A percentile compares a stretch with the other conserved stretches of the same genome.
These are phyloP conservation scores for Phytopythium aichiense DNA, from an alignment of 352 stramenopile species.

Conservation along the genomic window DNA sequence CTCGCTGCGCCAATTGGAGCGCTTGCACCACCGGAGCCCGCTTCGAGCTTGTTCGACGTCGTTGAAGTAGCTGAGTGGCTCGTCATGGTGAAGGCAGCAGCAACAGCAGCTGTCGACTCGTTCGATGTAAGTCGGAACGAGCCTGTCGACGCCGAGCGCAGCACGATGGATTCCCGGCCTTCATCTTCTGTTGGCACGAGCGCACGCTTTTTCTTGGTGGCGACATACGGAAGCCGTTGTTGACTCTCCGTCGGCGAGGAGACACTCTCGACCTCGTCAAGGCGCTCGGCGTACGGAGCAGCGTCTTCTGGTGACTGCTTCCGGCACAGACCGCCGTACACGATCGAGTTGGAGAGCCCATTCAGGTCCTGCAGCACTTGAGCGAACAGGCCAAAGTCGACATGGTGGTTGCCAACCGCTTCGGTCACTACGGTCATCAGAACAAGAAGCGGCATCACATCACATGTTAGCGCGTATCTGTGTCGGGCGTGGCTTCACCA, in stretches of 20 bases:
- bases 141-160: constrained; percentile 5
- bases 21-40: neutral
- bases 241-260: constrained; percentile 41
- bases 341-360: constrained; percentile 66
- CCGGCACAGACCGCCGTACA: constrained; percentile 65
- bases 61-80: neutral
- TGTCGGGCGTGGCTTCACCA: neutral
- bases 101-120: neutral
- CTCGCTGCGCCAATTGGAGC: too few relatives aligned
- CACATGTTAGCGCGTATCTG: neutral
- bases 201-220: constrained; percentile 22
- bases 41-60: neutral
- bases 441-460: neutral
- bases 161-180: constrained; percentile 5
- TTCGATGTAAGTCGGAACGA: constrained; percentile 7
- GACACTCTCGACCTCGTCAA: constrained; percentile 34
- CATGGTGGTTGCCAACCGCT: constrained; percentile 8
- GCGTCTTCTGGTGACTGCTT: constrained; percentile 8
- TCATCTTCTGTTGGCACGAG: neutral
- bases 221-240: constrained; percentile 9
- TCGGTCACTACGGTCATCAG: constrained; percentile 8
- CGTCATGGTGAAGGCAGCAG: neutral
- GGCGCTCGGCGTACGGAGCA: constrained; percentile 9
- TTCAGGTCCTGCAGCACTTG: constrained; percentile 68
- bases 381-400: constrained; percentile 32